Base-by-base conservation (phyloP, 345 rosid genomes). In the Ricinus communis region DNA sequence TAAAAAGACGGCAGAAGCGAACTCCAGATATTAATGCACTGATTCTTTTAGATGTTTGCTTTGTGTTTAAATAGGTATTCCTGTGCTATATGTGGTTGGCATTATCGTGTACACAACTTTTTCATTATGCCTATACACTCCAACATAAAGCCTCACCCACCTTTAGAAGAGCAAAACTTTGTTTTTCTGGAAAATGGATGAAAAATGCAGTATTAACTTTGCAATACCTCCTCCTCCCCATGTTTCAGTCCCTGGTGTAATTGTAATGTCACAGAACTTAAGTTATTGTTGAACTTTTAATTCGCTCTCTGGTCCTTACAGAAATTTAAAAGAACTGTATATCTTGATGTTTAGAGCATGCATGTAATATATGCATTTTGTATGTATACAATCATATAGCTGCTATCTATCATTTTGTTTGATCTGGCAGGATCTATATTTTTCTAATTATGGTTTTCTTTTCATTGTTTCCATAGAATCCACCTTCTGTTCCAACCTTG, bases 401-500 rank as follows among this genome's bases (percentile, higher is more conserved):
- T 12, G 24, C 2, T 63, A 13, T 22, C 22, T 43, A 63, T 63
- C 8, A 28, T 31, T 59, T 25, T 21, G 36, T 64, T 27, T 64
- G 55, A 28, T 45, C 50, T 22, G 36, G 55, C 24, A 19, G 16
- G 16, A 24, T 36, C 54, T 12, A 50, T 10, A 22, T 8, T 54
- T 52, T 31, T 24, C 25, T 65, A 10, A 21, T 14, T 38, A 7
- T n/a, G n/a, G 1, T 60, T 47, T 21, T 66, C 72, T 70, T 45
- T 14, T 52, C 75, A 21, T 80, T 66, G 47, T 52, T 79, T 82
- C 53, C 76, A 66, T 70, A 95, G 99, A 95, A 95, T 79, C 97
- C 98, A 57, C 99, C 99, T 70, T 95, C 98, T 3, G 96, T 92
- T 79, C 97, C 99, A 40, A 87, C 98, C 25, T 75, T 92, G 67